A percentile compares a stretch with the other conserved stretches of the same genome.
phyloP scores from a whole-genome alignment of 305 asterid species.

The Nicotiana rustica region DNA sequence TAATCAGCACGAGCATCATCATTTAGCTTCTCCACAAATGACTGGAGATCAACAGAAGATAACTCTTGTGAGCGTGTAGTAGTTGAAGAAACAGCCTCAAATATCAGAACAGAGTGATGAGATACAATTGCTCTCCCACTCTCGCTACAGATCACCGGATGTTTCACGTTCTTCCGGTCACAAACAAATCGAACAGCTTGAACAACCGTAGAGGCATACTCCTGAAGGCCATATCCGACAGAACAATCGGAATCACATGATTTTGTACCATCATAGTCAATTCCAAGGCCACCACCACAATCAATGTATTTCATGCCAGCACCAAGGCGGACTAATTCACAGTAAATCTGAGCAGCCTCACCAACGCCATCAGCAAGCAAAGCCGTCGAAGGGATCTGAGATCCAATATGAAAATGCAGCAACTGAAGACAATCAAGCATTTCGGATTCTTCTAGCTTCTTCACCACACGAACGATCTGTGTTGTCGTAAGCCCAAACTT shows the following conservation, averaged over 20 bases:
- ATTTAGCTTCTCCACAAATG: conserved; percentile 55
- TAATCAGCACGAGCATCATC: conserved; percentile 76
- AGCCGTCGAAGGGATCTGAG: conserved; percentile 87
- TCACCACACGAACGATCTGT: conserved; percentile 86
- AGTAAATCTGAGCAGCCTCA: conserved; percentile 90
- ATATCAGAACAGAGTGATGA: conserved; percentile 87
- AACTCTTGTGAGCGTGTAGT: conserved; percentile 49
- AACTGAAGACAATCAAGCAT: conserved; percentile 91
- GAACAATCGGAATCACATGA: conserved; percentile 85
- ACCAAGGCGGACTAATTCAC: conserved; percentile 85
- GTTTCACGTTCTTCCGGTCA: conserved; percentile 68
- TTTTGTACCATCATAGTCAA: conserved; percentile 91
- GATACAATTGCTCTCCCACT: conserved; percentile 98
- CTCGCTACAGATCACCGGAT: conserved; percentile 91
- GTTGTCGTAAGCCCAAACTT: conserved; percentile 87
- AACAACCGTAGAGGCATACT: conserved; percentile 89
- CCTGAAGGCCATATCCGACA: conserved; percentile 72
- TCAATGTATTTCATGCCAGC: conserved; percentile 83
- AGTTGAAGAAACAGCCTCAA: conserved; percentile 79
- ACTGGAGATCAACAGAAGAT: conserved; percentile 55
- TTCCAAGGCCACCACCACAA: conserved; percentile 94
- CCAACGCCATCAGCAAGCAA: conserved; percentile 82
- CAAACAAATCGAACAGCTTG: conserved; percentile 69
- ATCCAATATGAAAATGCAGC: conserved; percentile 95
- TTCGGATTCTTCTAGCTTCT: conserved; percentile 62